Base-by-base conservation (phyloP, 2,329 filamentous ascomycete species). In the Cladophialophora chaetospira region DNA sequence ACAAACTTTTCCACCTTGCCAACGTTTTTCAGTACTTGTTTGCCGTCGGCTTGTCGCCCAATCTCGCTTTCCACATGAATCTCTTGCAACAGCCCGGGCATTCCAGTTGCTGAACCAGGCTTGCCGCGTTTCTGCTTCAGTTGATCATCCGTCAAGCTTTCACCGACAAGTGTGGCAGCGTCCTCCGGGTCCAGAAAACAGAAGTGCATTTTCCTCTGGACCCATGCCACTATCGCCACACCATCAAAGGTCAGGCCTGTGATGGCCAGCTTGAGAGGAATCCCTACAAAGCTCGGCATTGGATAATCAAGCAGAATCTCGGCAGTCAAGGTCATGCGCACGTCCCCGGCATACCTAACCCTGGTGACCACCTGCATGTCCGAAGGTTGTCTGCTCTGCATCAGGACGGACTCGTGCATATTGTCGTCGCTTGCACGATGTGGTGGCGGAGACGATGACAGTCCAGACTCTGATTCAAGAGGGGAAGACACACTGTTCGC, bases 1-100 rank as follows among this genome's bases (percentile, higher is more conserved):
- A 99, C 91, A 72, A 99, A 99, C 67, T 91, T 88, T 77, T 99
- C 94, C 56, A 99, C 94, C 79, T 99, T 99, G 57, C 94, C 93
- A 47, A 99, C 93, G 71, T 99, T 99, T 80, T 97, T 97, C 58
- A 99, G 77, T 44, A 93, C 94, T 76, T 97, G 93, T 75, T 94
- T 96, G 23, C 91, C 90, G 58, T 88, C 87, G 68, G 95, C 91
- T 64, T 91, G 86, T 71, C 94, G 88, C 5, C 94, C 94, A 71
- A 99, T 99, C 75, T 99, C 94, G 71, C 93, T 97, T 73, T 99
- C 94, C 5, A 99, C 93, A 64, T 88, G 86, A 67, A 99, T 96
- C 74, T 97, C 90, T 71, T 96, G 91, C 54, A 99, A 74, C 56
- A 97, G 74, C 3, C 89, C 91, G 58, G 90, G 81, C 35, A 76